Evolutionary conservation across 2,329 filamentous ascomycete species (phyloP), one percentile per base, ranked within the genome.

Genomic region (Metarhizium album): DNA sequence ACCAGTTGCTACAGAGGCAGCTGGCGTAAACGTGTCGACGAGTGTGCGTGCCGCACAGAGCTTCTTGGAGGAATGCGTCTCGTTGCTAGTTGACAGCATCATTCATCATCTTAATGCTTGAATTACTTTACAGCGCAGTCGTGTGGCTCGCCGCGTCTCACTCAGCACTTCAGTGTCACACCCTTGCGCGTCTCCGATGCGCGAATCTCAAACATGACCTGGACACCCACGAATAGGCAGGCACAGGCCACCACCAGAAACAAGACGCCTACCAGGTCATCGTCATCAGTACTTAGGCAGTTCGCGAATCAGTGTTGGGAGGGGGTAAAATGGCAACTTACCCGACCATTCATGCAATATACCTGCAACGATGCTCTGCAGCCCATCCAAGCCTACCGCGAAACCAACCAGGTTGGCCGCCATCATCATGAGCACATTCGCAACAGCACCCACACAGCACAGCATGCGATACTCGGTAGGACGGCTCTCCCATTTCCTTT

Each of bases 171-270:
- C 67, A 96, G 66, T 58, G 80, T 77, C 52, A 96, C 84, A 1
- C 93, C 93, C 58, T 80, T 81, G 59, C 91, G 79, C 68, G 83
- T 80, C 73, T 98, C 93, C 42, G 78, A 75, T 71, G 96, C 88
- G 48, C 93, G 76, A 58, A 94, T 79, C 73, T 98, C 93, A 72
- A 97, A 96, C 93, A 98, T 98, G 62, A 96, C 73, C 70, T 97
- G 91, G 42, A 86, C 79, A 24, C 86, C 90, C 1, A 90, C 82
- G 64, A 95, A 98, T 8, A 97, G 68, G 42, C 80, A 82, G n/a
- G 67, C 69, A 61, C 82, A 91, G 3, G 89, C 86, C 2, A 74
- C 74, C 11, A 82, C 62, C 43, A 97, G 68, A 65, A 95, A 98
- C 2, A 80, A 64, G 9, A 86, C 62, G 0, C 93, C 91, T 75